These are phyloP conservation scores for Sisymbrium irio DNA, from an alignment of 345 rosid species.

Conservation along the genomic window DNA sequence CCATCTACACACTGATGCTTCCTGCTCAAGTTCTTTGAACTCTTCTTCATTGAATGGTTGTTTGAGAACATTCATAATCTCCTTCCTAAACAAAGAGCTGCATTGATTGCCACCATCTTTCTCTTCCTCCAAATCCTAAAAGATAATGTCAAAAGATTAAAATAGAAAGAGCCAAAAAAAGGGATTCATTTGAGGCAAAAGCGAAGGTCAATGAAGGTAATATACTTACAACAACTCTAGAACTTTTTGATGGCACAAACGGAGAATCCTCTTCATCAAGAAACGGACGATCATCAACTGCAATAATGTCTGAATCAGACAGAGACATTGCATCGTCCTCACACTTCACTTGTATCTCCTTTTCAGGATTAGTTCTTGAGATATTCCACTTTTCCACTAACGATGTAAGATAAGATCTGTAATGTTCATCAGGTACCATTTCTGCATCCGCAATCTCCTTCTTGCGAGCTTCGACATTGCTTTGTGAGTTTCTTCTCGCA, in stretches of 20 bases:
- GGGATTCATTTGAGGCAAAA: background rate
- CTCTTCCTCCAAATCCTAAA: slow-evolving; percentile 34
- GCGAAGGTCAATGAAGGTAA: background rate
- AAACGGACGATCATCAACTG: slow-evolving; percentile 38
- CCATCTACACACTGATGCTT: slow-evolving; percentile 26
- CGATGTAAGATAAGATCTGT: slow-evolving; percentile 19
- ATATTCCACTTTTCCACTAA: slow-evolving; percentile 5
- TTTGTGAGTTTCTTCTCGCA: background rate
- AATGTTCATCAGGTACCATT: slow-evolving; percentile 14
- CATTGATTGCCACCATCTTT: slow-evolving; percentile 16
- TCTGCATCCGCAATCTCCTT: background rate
- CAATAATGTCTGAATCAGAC: slow-evolving; percentile 48
- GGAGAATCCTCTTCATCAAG: slow-evolving; percentile 36
- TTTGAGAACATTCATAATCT: slow-evolving; percentile 42
- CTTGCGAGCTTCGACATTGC: background rate
- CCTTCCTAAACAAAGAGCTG: slow-evolving; percentile 43
- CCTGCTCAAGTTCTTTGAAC: slow-evolving; percentile 31
- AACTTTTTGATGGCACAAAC: slow-evolving; percentile 40
- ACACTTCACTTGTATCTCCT: slow-evolving; percentile 24
- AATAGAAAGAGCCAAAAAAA: background rate
- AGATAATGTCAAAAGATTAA: background rate
- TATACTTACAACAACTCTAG: slow-evolving; percentile 22
- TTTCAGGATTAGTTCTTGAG: background rate
- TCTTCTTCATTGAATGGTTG: slow-evolving; percentile 46
- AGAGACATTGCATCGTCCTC: slow-evolving; percentile 34